Base-by-base conservation (phyloP, 768 basidiomycete species). In the Amanita phalloides region DNA sequence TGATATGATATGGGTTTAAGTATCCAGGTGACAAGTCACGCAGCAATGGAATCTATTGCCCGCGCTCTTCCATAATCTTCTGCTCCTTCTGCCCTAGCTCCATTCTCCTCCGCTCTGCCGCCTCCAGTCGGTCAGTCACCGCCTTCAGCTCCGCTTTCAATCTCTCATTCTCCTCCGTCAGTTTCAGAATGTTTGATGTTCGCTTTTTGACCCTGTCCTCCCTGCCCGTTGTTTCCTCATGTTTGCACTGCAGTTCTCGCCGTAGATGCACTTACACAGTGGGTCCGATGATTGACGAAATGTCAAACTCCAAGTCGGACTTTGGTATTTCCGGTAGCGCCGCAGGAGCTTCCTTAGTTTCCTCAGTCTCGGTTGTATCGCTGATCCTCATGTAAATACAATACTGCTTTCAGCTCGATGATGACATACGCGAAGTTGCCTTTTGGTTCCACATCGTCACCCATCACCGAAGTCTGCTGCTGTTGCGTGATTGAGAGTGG, bases 101-200 rank as follows among this genome's bases (percentile, higher is more conserved):
- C 56, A 68, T 68, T 58, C 80, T 77, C 56, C 74, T 75, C 52
- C 78, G 76, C 66, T 89, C 87, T 17, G 82, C 84, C 11, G 82
- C 82, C 67, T 86, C 84, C 57, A 90, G 69, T 57, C 85, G 68
- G 55, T 84, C 84, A 17, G 77, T 73, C 82, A 90, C 84, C 46
- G 79, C 84, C 61, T 73, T 79, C 60, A 90, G 74, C 66, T 88
- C 81, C 46, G 76, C 82, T 66, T 84, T 81, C 54, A 90, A 69
- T 64, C 81, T 84, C 64, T 86, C 83, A 64, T 89, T 84, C 72
- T 90, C 87, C 68, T 84, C 74, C 20, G 83, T 74, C 33, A 90
- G 71, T 61, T 84, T 86, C 61, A 86, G 64, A 53, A 90, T 84
- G 64, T 84, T 88, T 59, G 82, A 85, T 38, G 79, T 81, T 55